Evolutionary conservation across 352 stramenopile genomes (phyloP).

Genomic region (Phytophthora palmivora): DNA sequence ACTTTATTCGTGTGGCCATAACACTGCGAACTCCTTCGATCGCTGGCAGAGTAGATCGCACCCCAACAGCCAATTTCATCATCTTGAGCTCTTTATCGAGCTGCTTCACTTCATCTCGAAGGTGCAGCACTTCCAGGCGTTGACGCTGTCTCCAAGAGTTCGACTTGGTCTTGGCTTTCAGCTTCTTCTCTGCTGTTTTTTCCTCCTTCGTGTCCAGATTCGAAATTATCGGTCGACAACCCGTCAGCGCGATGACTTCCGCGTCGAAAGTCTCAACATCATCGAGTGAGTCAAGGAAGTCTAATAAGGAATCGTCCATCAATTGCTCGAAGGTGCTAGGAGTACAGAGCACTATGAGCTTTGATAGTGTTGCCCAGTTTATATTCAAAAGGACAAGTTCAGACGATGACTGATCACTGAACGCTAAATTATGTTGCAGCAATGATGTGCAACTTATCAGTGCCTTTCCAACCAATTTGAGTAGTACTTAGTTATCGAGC

Average conservation of each 20-base stretch:
- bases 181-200: conserved; percentile 3
- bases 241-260: neutral
- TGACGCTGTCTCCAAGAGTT: conserved; percentile 31
- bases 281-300: conserved; percentile 15
- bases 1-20: neutral
- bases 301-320: conserved; percentile 13
- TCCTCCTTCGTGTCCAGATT: neutral
- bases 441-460: conserved; percentile 2
- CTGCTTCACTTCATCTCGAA: conserved; percentile 22
- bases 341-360: too few species aligned
- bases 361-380: too few species aligned
- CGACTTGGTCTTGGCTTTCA: conserved; percentile 20
- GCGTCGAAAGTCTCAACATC: neutral
- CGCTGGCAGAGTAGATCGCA: conserved; percentile 25
- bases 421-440: conserved; percentile 5
- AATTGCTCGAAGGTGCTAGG: too few species aligned
- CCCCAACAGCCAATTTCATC: conserved; percentile 21
- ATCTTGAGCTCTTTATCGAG: conserved; percentile 27
- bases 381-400: too few species aligned
- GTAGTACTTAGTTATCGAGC: too few species aligned
- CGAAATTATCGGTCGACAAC: neutral
- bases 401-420: too few species aligned
- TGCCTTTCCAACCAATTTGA: neutral
- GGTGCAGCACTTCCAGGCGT: conserved; percentile 17
- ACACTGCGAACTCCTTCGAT: neutral